Conservation (phyloP, 129 eudicot genomes). For the Arctium lappa region DNA sequence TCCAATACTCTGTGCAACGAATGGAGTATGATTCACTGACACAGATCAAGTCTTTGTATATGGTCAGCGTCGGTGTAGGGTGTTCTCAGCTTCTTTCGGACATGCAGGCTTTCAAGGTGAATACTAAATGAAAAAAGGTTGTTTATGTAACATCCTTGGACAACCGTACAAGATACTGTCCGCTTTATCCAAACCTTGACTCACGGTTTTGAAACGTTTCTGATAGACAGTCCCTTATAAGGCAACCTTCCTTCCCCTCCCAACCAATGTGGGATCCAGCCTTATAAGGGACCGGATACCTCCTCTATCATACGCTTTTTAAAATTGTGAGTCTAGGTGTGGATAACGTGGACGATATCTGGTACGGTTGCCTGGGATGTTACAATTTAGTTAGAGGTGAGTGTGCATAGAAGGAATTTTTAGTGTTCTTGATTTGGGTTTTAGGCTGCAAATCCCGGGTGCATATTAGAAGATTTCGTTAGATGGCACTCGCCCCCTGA, state of each 20-base stretch:
- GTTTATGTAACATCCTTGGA: background rate
- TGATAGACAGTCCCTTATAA: no score
- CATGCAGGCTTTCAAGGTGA: slow-evolving; percentile 99
- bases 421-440: background rate
- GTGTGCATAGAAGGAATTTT: background rate
- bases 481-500: slow-evolving; percentile 99
- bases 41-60: slow-evolving; percentile 16
- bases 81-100: slow-evolving; percentile 98
- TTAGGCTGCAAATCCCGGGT: slow-evolving; percentile 99
- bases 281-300: no score
- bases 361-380: no score
- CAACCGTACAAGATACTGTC: no score
- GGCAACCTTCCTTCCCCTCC: no score
- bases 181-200: no score
- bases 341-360: no score
- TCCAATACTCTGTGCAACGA: background rate
- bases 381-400: background rate
- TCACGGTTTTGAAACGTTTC: no score
- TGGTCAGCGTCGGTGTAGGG: slow-evolving; percentile 93
- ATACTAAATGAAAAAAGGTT: background rate
- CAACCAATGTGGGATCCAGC: no score
- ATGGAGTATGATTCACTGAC: background rate
- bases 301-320: no score
- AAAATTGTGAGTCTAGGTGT: no score
- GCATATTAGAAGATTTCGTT: slow-evolving; percentile 92